These are phyloP conservation scores for Nematodospora anomalae DNA, from an alignment of 1,139 yeast species.

Conservation along the genomic window DNA sequence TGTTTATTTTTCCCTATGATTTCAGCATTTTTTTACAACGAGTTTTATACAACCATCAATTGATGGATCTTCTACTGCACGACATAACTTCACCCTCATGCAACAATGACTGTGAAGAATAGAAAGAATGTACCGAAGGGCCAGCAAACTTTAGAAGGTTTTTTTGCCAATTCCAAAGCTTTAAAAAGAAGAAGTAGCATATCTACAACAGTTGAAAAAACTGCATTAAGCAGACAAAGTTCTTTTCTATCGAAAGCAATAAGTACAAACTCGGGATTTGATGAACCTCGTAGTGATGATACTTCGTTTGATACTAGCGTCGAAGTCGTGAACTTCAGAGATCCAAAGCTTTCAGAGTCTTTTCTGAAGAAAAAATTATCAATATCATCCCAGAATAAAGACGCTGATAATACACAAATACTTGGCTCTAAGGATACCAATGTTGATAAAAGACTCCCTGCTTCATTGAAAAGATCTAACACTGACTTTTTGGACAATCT, in stretches of 20 bases:
- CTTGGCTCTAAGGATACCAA: slow-evolving; percentile 2
- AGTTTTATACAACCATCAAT: too few species aligned
- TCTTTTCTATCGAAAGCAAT: slow-evolving; percentile 22
- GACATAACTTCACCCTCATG: too few species aligned
- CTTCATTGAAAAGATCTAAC: slow-evolving; percentile 10
- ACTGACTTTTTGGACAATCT: slow-evolving; percentile 13
- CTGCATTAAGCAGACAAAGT: slow-evolving; percentile 18
- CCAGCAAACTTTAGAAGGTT: neutral
- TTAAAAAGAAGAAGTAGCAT: neutral
- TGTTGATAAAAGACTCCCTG: neutral
- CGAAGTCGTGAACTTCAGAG: slow-evolving; percentile 29
- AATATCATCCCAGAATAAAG: neutral
- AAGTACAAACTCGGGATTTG: slow-evolving; percentile 23
- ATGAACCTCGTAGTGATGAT: slow-evolving; percentile 28
- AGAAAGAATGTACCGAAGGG: neutral
- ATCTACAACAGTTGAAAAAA: neutral
- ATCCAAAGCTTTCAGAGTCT: slow-evolving; percentile 20
- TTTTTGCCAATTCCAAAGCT: neutral
- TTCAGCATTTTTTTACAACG: too few species aligned
- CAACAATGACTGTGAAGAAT: neutral
- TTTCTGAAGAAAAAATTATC: slow-evolving; percentile 1
- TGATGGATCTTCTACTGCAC: too few species aligned
- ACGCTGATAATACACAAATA: neutral
- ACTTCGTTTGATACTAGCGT: slow-evolving; percentile 31
- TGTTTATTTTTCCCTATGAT: too few species aligned